Conservation (phyloP, 1,139 yeast genomes). For the Candida frijolesensis region DNA sequence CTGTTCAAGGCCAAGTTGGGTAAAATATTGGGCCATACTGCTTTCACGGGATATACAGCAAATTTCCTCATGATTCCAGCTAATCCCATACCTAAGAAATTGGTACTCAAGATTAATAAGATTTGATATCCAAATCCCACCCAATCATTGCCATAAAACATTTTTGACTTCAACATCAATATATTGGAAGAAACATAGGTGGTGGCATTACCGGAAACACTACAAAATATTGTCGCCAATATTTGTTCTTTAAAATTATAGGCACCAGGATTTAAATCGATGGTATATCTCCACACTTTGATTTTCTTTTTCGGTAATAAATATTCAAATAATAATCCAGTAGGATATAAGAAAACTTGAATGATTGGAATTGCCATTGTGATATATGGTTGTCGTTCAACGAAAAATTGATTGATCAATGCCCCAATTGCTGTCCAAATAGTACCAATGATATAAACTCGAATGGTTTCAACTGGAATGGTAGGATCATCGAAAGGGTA, state of each 20-base stretch:
- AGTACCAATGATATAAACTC: constrained; percentile 55
- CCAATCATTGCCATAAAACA: constrained; percentile 45
- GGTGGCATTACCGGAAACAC: constrained; percentile 35
- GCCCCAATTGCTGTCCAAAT: constrained; percentile 55
- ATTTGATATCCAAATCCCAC: constrained; percentile 54
- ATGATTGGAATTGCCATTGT: constrained; percentile 38
- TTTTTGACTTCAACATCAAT: constrained; percentile 28
- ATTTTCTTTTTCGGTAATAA: constrained; percentile 24
- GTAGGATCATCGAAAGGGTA: constrained; percentile 55
- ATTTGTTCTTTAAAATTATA: constrained; percentile 32
- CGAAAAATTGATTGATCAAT: constrained; percentile 59
- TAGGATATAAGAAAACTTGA: constrained; percentile 30
- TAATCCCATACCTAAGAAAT: constrained; percentile 63
- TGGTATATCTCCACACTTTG: constrained; percentile 11
- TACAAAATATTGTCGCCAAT: constrained; percentile 29
- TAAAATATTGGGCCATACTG: constrained; percentile 59
- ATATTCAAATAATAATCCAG: constrained; percentile 21
- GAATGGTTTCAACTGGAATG: constrained; percentile 55
- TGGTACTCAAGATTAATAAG: constrained; percentile 53
- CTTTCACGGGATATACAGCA: constrained; percentile 57
- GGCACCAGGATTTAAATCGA: constrained; percentile 32
- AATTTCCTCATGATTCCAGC: constrained; percentile 63
- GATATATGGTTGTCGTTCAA: constrained; percentile 57
- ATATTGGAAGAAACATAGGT: constrained; percentile 26
- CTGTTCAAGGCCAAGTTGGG: constrained; percentile 61